These are phyloP conservation scores for Agapanthus africanus DNA, from an alignment of 106 monocot species.

Conservation along the genomic window DNA sequence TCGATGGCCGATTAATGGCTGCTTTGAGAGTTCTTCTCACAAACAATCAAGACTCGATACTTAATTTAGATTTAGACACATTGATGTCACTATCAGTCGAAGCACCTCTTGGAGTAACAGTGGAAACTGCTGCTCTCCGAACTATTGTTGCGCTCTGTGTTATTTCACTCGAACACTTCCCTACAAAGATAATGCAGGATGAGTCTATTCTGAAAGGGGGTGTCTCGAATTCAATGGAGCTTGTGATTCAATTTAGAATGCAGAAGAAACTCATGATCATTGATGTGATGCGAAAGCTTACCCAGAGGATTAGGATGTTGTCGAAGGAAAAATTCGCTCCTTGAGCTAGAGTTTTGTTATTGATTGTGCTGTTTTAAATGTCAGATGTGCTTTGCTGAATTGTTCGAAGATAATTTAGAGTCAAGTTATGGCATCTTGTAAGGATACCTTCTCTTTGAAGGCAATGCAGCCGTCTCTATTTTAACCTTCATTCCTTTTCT, in stretches of 20 bases:
- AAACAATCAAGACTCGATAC: conserved; percentile 31
- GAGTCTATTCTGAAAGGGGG: conserved; percentile 49
- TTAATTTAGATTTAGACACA: conserved; percentile 25
- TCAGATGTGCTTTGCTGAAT: too few relatives aligned
- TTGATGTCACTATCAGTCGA: conserved; percentile 54
- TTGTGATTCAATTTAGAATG: conserved; percentile 77
- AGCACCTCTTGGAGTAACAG: conserved; percentile 56
- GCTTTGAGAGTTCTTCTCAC: conserved; percentile 67
- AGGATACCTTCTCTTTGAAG: background rate
- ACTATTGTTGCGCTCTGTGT: conserved; percentile 67
- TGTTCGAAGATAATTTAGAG: too few relatives aligned
- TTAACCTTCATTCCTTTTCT: background rate
- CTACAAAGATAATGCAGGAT: conserved; percentile 94
- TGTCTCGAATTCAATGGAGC: conserved; percentile 35
- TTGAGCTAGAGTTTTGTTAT: conserved; percentile 7
- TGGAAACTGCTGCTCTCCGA: conserved; percentile 57
- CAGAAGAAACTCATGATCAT: conserved; percentile 84
- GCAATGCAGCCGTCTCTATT: background rate
- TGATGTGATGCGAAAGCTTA: conserved; percentile 70
- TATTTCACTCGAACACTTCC: conserved; percentile 65
- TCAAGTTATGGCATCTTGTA: background rate
- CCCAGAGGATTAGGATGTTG: conserved; percentile 48
- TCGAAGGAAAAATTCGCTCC: conserved; percentile 28
- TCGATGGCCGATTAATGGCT: conserved; percentile 86
- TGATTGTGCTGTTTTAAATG: background rate